phyloP scores from a whole-genome alignment of 2,329 filamentous ascomycete species.

The Paracamarosporium sp. region DNA sequence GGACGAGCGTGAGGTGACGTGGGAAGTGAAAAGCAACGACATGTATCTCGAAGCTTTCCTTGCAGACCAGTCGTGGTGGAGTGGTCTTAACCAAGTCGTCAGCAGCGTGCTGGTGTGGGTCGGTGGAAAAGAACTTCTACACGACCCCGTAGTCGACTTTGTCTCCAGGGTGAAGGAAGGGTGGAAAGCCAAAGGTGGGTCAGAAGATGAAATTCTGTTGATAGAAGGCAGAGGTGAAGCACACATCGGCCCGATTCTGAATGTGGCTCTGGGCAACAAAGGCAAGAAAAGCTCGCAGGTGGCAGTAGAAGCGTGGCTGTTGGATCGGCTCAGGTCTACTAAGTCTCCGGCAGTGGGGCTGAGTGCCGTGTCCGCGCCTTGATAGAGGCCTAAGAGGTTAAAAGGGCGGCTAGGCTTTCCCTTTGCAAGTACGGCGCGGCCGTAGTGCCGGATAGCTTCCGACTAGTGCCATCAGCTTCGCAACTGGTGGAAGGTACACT shows the following conservation, averaged over 20 bases:
- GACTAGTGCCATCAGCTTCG: background rate
- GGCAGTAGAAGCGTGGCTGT: slow-evolving; percentile 39
- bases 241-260: slow-evolving; percentile 44
- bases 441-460: background rate
- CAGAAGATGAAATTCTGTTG: slow-evolving; percentile 20
- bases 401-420: background rate
- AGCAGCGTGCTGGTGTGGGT: background rate
- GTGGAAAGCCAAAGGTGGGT: slow-evolving; percentile 12
- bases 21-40: background rate
- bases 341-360: background rate
- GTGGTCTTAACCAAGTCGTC: background rate
- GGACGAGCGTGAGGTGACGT: background rate
- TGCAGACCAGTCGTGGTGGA: background rate
- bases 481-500: background rate
- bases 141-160: background rate
- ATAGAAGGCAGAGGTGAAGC: slow-evolving; percentile 32
- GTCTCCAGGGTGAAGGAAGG: slow-evolving; percentile 48
- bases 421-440: background rate
- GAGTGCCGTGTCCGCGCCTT: background rate
- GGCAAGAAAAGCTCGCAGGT: slow-evolving; percentile 31
- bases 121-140: slow-evolving; percentile 8
- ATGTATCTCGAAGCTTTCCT: background rate
- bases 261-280: slow-evolving; percentile 30
- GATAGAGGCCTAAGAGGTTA: background rate
- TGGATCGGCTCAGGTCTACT: background rate